Evolutionary conservation across 2,329 filamentous ascomycete species (phyloP).

Genomic region (Diaporthe sp.): DNA sequence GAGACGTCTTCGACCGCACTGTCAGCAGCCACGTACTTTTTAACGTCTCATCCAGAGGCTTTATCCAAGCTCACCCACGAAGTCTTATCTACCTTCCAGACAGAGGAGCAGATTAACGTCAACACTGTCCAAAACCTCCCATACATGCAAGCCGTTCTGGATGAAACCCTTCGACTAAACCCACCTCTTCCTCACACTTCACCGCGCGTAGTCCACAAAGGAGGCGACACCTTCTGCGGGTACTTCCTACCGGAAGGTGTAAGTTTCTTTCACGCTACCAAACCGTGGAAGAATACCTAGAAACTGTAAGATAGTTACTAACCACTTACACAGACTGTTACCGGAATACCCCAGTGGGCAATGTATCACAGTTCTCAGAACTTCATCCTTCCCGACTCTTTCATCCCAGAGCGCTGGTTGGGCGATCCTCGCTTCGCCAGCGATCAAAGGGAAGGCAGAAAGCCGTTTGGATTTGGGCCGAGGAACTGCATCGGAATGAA

Average conservation of each 20-base stretch:
- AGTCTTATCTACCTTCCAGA: background rate
- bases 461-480: background rate
- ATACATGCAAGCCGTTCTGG: background rate
- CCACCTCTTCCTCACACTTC: background rate
- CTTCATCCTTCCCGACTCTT: background rate
- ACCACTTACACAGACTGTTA: background rate
- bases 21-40: background rate
- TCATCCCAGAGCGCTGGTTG: slow-evolving; percentile 5
- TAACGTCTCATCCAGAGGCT: background rate
- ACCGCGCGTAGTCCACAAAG: background rate
- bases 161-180: background rate
- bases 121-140: background rate
- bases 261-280: background rate
- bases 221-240: background rate
- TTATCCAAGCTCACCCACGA: background rate
- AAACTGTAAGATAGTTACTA: too few relatives aligned
- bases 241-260: background rate
- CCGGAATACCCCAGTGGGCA: background rate
- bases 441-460: background rate
- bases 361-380: background rate
- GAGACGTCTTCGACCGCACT: background rate
- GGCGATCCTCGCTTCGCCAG: background rate
- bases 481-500: background rate
- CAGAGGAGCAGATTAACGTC: background rate
- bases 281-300: too few relatives aligned